Evolutionary conservation across 176 grass and related monocot genomes (phyloP).

Genomic region (Panicum miliaceum): DNA sequence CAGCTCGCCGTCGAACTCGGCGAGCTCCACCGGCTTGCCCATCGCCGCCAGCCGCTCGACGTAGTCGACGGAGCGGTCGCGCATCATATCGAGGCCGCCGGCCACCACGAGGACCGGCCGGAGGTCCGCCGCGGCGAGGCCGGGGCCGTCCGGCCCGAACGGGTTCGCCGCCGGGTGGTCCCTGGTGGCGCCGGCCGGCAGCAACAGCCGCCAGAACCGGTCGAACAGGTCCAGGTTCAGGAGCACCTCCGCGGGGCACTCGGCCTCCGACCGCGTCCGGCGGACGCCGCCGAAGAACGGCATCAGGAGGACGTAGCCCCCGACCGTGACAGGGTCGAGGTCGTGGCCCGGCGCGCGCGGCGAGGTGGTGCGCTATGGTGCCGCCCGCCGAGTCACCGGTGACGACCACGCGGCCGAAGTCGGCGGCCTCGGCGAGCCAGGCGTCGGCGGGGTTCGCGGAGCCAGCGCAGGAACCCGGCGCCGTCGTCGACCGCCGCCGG

Average conservation of each 20-base stretch:
- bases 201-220: slow-evolving; percentile 83
- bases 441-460: neutral
- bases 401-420: slow-evolving; percentile 71
- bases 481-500: slow-evolving; percentile 64
- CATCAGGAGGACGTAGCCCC: slow-evolving; percentile 75
- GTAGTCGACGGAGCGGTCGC: slow-evolving; percentile 76
- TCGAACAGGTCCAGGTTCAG: slow-evolving; percentile 69
- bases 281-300: slow-evolving; percentile 72
- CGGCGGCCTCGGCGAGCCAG: slow-evolving; percentile 63
- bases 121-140: slow-evolving; percentile 45
- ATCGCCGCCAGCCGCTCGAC: slow-evolving; percentile 50
- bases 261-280: slow-evolving; percentile 63
- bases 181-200: slow-evolving; percentile 60
- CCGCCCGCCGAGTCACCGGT: slow-evolving; percentile 81
- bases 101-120: slow-evolving; percentile 61
- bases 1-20: slow-evolving; percentile 70
- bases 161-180: slow-evolving; percentile 85
- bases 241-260: slow-evolving; percentile 58
- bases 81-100: slow-evolving; percentile 71
- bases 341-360: slow-evolving; percentile 21
- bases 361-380: slow-evolving; percentile 74
- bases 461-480: slow-evolving; percentile 47
- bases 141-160: slow-evolving; percentile 67
- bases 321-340: neutral
- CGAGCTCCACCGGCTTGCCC: slow-evolving; percentile 72